Evolutionary conservation across 108 stramenopile species (phyloP), one percentile per base, ranked within the genome.

Genomic region (Stephanodiscus triporus): DNA sequence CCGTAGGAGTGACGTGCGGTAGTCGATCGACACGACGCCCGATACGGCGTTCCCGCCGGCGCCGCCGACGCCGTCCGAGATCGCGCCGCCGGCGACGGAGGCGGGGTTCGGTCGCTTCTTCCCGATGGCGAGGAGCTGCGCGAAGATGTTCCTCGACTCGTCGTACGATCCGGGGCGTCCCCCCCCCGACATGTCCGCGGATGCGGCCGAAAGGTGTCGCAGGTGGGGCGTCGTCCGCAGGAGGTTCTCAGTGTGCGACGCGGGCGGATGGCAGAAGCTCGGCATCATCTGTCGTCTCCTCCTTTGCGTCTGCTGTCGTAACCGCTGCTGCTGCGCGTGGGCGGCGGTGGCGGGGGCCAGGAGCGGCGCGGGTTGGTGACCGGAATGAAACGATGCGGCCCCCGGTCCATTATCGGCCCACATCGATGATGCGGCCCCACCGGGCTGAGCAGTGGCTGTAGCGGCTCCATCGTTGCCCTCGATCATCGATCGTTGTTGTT

Each of bases 191-290:
- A 91, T 91, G 75, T 92, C 89, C 9, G 68, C 81, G 37, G 93
- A 90, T 10, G 89, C 86, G 6, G 63, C 72, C 27, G 91, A 87
- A 23, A 95, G 75, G 37, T 89, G 82, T 36, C 94, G 82, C 22
- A 92, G 79, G 36, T 95, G 91, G 9, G 94, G 94, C 19, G 91
- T 91, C 10, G 83, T 76, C 47, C 82, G 72, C 17, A 95, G 78
- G 11, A 95, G 80, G 27, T 89, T 82, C 27, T 87, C 81, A 6
- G 88, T 87, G 68, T 95, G 94, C 11, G 79, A 72, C 47, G 70
- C 23, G 6, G 76, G 70, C 3, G 70, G 24, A 36, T 77, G 66
- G 42, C 68, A 70, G 58, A 70, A 77, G 45, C 36, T 23, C 22
- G 76, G 69, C 62, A 79, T 45, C 43, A 45, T 45, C 43, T 45